phyloP scores from a whole-genome alignment of 1,284 basidiomycete genomes.

The Apiotrichum gracile region DNA sequence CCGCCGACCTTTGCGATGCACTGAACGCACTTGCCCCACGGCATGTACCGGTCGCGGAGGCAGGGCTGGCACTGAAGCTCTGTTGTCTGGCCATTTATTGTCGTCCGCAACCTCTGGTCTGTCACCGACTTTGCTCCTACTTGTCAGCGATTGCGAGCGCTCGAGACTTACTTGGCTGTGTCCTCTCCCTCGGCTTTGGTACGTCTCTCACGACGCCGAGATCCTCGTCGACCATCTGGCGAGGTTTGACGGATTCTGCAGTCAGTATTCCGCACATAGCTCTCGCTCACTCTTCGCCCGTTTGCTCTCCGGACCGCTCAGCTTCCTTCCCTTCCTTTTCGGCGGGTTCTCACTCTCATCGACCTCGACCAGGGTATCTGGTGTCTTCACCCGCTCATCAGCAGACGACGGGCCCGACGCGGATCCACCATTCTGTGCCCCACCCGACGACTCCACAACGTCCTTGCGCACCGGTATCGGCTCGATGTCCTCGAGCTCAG shows the following conservation, averaged over 20 bases:
- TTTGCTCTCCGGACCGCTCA: neutral
- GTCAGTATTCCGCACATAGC: neutral
- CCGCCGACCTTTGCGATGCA: constrained; percentile 38
- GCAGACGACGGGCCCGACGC: too few species aligned
- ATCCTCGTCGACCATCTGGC: constrained; percentile 13
- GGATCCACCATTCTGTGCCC: too few species aligned
- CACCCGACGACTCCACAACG: too few species aligned
- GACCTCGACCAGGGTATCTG: too few species aligned
- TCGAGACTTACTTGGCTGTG: constrained; percentile 21
- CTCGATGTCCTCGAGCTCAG: too few species aligned
- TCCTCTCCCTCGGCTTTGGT: constrained; percentile 23
- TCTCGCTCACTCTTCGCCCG: neutral
- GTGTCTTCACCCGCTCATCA: too few species aligned
- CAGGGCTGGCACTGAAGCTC: constrained; percentile 36
- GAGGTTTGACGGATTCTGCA: neutral
- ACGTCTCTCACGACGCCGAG: constrained; percentile 12
- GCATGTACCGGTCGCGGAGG: constrained; percentile 29
- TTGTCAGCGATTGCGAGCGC: neutral
- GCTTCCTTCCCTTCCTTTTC: neutral
- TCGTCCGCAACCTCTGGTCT: constrained; percentile 23
- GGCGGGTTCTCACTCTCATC: neutral
- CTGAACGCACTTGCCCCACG: constrained; percentile 41
- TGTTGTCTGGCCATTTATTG: constrained; percentile 23
- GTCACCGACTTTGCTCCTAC: constrained; percentile 11
- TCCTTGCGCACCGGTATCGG: too few species aligned